These are phyloP conservation scores for Lactarius evosmus DNA, from an alignment of 768 basidiomycete species.

Conservation along the genomic window DNA sequence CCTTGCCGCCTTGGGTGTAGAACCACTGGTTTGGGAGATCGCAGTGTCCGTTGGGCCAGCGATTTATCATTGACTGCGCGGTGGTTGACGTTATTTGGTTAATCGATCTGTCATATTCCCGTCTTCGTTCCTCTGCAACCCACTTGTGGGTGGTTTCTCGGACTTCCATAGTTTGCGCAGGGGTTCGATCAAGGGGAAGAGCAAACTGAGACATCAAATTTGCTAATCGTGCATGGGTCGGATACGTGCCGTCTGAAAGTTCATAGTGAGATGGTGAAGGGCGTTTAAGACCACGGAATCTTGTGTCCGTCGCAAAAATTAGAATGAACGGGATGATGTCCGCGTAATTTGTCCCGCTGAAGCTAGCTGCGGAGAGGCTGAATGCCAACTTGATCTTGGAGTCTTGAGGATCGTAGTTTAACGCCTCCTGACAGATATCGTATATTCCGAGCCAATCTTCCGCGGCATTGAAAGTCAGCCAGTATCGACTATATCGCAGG, in stretches of 20 bases:
- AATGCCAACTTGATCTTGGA: not conserved
- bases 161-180: not conserved
- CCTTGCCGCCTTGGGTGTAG: not conserved
- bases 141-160: not conserved
- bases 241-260: not conserved
- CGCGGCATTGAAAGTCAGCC: slow-evolving; percentile 5
- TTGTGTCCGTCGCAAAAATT: not conserved
- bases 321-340: not conserved
- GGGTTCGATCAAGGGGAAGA: not conserved
- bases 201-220: not conserved
- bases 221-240: not conserved
- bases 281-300: not conserved
- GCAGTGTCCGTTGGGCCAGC: not conserved
- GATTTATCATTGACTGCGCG: not conserved
- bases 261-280: not conserved
- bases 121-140: not conserved
- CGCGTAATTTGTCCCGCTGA: not conserved
- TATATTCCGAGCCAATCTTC: slow-evolving; percentile 6
- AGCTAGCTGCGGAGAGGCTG: slow-evolving; percentile 6
- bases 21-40: slow-evolving; percentile 1
- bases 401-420: not conserved
- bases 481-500: slow-evolving; percentile 12
- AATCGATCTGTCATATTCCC: not conserved
- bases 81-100: not conserved
- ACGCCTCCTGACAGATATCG: not conserved